Percentiles rank a stretch among this genome's conserved stretches.
Evolutionary conservation across 2,329 filamentous ascomycete genomes (phyloP).

Genomic region (Akanthomyces dipterigenus): DNA sequence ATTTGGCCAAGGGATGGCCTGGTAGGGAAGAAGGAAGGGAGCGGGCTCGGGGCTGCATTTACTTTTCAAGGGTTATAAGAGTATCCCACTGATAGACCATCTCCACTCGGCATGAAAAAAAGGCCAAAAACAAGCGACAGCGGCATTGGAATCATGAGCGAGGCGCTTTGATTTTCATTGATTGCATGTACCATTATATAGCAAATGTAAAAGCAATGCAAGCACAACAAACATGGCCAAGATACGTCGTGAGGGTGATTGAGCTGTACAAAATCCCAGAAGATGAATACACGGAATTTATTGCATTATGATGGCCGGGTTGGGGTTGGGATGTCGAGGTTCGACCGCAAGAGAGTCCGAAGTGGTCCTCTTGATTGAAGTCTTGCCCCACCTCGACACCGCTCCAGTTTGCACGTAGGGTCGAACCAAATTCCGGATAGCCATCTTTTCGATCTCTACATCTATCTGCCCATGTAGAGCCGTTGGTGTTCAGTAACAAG

Average conservation of each 20-base stretch:
- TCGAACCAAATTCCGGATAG: not conserved
- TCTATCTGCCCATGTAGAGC: not conserved
- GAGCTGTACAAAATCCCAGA: not conserved
- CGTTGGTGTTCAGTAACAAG: not conserved
- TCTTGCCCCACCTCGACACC: constrained; percentile 3
- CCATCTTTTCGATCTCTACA: not conserved
- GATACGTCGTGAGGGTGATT: not conserved
- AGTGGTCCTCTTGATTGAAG: not conserved
- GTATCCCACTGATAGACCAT: constrained; percentile 35
- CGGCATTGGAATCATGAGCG: constrained; percentile 8
- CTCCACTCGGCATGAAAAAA: constrained; percentile 41
- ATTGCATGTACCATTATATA: constrained; percentile 13
- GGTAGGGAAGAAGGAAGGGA: not conserved
- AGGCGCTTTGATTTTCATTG: constrained; percentile 10
- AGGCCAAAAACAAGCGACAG: constrained; percentile 17
- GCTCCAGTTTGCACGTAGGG: not conserved
- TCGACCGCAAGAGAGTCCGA: not conserved
- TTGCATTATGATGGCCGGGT: not conserved
- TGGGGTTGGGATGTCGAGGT: not conserved
- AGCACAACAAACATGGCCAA: not conserved
- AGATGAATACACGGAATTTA: not conserved
- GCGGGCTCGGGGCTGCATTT: not conserved
- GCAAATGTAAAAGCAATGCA: constrained; percentile 3
- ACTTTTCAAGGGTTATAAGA: constrained; percentile 1
- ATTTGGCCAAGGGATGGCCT: constrained; percentile 3